Percentiles rank a stretch among this genome's conserved stretches.
These are phyloP conservation scores for Neoboletus magnificus DNA, from an alignment of 768 basidiomycete genomes.

Conservation along the genomic window DNA sequence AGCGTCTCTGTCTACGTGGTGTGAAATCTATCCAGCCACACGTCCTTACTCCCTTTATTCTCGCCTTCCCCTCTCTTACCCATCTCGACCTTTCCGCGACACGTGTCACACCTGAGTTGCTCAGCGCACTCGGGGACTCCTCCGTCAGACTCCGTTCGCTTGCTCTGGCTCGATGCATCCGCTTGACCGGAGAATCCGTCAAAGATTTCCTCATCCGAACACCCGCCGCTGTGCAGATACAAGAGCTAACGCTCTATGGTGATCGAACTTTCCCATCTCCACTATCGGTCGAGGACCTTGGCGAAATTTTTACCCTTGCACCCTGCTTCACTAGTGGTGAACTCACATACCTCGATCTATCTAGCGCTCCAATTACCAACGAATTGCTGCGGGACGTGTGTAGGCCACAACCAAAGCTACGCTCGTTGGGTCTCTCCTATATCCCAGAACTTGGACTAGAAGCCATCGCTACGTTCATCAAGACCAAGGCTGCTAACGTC, in stretches of 20 bases:
- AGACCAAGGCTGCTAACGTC: constrained; percentile 63
- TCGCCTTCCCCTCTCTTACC: constrained; percentile 82
- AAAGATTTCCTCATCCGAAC: constrained; percentile 68
- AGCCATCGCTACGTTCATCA: constrained; percentile 65
- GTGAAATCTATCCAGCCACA: constrained; percentile 73
- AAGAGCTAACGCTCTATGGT: constrained; percentile 85
- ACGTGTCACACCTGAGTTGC: constrained; percentile 72
- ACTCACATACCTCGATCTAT: constrained; percentile 87
- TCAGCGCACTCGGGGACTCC: constrained; percentile 62
- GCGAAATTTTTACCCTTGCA: constrained; percentile 62
- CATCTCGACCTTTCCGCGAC: constrained; percentile 92
- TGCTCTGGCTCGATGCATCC: constrained; percentile 81
- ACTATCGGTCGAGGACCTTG: constrained; percentile 62
- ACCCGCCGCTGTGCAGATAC: constrained; percentile 56
- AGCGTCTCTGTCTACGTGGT: constrained; percentile 77
- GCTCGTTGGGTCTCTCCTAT: constrained; percentile 88
- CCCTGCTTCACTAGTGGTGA: constrained; percentile 76
- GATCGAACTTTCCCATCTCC: constrained; percentile 81
- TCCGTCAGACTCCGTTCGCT: constrained; percentile 74
- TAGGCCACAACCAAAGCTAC: constrained; percentile 65
- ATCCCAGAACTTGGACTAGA: constrained; percentile 68
- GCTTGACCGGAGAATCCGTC: constrained; percentile 77
- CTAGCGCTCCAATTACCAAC: constrained; percentile 70
- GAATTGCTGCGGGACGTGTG: constrained; percentile 48
- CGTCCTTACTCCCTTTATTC: constrained; percentile 67